A percentile compares a stretch with the other conserved stretches of the same genome.
These are phyloP conservation scores for Sporothrix curviconia DNA, from an alignment of 2,329 filamentous ascomycete genomes.

Conservation along the genomic window DNA sequence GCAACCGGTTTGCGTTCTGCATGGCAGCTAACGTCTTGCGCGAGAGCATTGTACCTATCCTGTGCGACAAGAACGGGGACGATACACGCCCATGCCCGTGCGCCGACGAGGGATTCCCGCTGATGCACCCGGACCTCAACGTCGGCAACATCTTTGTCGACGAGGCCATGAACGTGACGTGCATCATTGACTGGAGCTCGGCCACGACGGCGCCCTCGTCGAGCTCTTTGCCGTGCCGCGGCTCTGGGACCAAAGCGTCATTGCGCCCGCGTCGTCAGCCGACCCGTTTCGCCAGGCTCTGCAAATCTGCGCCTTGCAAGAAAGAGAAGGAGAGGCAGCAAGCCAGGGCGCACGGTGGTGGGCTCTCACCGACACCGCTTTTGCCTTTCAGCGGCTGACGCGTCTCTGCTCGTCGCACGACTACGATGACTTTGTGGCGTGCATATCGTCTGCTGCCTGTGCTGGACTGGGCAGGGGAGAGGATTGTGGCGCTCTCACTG, in stretches of 20 bases:
- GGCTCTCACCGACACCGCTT: background rate
- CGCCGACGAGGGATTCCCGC: background rate
- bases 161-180: background rate
- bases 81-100: no score
- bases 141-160: constrained; percentile 8
- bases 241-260: background rate
- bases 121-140: background rate
- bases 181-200: constrained; percentile 7
- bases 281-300: background rate
- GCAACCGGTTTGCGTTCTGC: constrained; percentile 5
- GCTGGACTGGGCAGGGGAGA: background rate
- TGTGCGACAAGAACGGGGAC: background rate
- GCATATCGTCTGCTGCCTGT: no score
- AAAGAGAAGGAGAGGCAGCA: background rate
- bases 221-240: background rate
- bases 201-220: background rate
- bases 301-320: background rate
- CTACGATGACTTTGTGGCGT: background rate
- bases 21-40: background rate
- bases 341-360: no score
- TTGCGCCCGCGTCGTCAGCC: background rate
- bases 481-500: no score
- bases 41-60: background rate
- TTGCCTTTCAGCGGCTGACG: background rate
- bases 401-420: background rate